These are phyloP conservation scores for Talaromyces sp. DNA, from an alignment of 2,329 filamentous ascomycete genomes.

Conservation along the genomic window DNA sequence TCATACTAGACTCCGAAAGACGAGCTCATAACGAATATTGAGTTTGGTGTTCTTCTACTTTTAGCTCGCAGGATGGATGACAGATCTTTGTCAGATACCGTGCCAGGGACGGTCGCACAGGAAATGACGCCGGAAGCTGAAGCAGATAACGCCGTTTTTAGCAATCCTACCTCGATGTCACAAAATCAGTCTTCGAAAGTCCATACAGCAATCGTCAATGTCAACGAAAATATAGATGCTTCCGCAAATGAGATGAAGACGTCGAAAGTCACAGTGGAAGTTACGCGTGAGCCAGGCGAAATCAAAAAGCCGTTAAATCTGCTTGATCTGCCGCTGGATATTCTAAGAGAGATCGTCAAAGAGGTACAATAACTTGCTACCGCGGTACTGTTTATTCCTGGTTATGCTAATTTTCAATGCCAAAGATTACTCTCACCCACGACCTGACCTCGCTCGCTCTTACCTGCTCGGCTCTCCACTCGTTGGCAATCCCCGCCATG, in stretches of 20 bases:
- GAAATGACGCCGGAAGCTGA: neutral
- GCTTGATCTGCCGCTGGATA: conserved; percentile 72
- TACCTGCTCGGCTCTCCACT: conserved; percentile 73
- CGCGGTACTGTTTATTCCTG: neutral
- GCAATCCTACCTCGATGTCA: neutral
- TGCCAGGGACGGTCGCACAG: neutral
- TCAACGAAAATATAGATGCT: neutral
- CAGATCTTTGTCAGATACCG: neutral
- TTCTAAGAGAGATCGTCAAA: conserved; percentile 73
- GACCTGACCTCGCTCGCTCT: conserved; percentile 74
- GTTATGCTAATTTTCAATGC: conserved; percentile 1
- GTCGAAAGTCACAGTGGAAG: neutral
- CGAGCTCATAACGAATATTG: neutral
- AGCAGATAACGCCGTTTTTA: neutral
- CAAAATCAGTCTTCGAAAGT: neutral
- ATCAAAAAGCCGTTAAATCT: conserved; percentile 57
- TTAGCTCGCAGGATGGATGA: conserved; percentile 1
- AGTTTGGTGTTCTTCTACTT: neutral
- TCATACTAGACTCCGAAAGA: neutral
- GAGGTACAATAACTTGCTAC: conserved; percentile 52
- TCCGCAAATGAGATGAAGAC: neutral
- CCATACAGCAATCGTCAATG: neutral
- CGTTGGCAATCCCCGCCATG: conserved; percentile 70
- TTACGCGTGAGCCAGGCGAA: neutral
- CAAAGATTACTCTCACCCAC: conserved; percentile 72